These are phyloP conservation scores for Parathielavia hyrcaniae DNA, from an alignment of 495 filamentous ascomycete genomes.

Conservation along the genomic window DNA sequence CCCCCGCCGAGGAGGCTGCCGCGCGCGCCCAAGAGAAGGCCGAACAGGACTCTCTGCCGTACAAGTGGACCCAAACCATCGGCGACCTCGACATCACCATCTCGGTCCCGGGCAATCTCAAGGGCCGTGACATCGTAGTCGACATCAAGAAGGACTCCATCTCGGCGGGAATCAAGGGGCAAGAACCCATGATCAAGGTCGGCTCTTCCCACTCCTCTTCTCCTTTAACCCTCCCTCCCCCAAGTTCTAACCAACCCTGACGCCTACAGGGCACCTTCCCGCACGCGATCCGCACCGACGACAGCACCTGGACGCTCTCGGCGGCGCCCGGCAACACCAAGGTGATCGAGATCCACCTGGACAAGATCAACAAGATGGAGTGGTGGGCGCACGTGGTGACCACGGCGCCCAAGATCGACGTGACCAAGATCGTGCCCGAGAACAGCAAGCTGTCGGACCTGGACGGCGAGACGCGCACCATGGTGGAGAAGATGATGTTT, in stretches of 20 bases:
- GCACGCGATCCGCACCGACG: constrained; percentile 70
- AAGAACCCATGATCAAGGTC: constrained; percentile 81
- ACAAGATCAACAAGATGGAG: constrained; percentile 95
- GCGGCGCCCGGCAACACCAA: constrained; percentile 51
- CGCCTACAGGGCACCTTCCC: constrained; percentile 68
- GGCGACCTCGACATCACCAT: constrained; percentile 77
- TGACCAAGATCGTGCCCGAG: constrained; percentile 89
- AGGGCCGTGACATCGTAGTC: constrained; percentile 77
- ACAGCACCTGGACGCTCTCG: constrained; percentile 91
- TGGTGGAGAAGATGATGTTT: constrained; percentile 99
- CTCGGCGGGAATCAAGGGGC: constrained; percentile 79
- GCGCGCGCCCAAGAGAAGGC: constrained; percentile 70
- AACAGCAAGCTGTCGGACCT: constrained; percentile 83
- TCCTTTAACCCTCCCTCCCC: too few relatives aligned
- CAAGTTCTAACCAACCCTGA: constrained; percentile 9
- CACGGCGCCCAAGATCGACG: constrained; percentile 80
- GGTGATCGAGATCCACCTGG: constrained; percentile 79
- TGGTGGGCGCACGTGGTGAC: constrained; percentile 96
- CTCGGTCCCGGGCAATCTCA: constrained; percentile 67
- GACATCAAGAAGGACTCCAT: constrained; percentile 74
- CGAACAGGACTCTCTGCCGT: constrained; percentile 87
- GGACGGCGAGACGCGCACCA: constrained; percentile 88
- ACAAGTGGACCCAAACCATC: constrained; percentile 98
- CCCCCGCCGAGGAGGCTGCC: constrained; percentile 58
- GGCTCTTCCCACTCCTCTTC: constrained; percentile 15